Base-by-base conservation (phyloP, 1,139 yeast species). In the Meyerozyma sp. region DNA sequence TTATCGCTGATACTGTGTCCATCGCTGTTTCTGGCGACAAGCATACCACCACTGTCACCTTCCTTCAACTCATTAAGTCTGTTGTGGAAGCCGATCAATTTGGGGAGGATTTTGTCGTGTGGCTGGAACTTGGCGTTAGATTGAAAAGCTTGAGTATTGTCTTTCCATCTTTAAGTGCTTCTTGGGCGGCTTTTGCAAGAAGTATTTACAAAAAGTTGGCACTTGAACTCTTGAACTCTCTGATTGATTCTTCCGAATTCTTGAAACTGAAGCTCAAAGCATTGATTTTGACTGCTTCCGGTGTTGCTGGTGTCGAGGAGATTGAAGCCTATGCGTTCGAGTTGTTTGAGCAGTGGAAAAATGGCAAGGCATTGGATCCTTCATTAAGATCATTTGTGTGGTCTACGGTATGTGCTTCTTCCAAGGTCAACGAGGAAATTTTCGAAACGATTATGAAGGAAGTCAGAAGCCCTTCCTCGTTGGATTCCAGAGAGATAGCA, bases 401-500 rank as follows among this genome's bases (percentile, higher is more conserved):
- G 55, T 59, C 74, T 8, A 71, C 86, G 5, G 57, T 70, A 28
- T 72, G 79, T 21, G 45, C 83, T 7, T 63, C 74, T 1, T 62
- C 73, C 26, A 54, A 59, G n/a, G 55, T 66, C n/a, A 59, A 70
- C 10, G 66, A 65, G 21, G 70, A 59, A 7, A 75, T 75, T 32
- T 81, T 77, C 51, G 72, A 75, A 2, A 54, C 63, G 2, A 70
- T 84, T 23, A 59, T 75, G 46, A 57, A 66, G 14, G 81, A 83
- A 55, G 77, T 81, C 34, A 59, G 65, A 8, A 55, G 65, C n/a
- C 87, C 93, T 7, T 61, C 75, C 2, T 68, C 87, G 3, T 73
- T 84, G 46, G 91, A 84, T 59, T 77, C 86, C 5, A 69, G 83
- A 46, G 95, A 85, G 60, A 68, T 79, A 42, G 84, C 87, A 0